A percentile compares a stretch with the other conserved stretches of the same genome.
Conservation (phyloP, 2,329 filamentous ascomycete genomes). For the Colletotrichum chlorophyti region DNA sequence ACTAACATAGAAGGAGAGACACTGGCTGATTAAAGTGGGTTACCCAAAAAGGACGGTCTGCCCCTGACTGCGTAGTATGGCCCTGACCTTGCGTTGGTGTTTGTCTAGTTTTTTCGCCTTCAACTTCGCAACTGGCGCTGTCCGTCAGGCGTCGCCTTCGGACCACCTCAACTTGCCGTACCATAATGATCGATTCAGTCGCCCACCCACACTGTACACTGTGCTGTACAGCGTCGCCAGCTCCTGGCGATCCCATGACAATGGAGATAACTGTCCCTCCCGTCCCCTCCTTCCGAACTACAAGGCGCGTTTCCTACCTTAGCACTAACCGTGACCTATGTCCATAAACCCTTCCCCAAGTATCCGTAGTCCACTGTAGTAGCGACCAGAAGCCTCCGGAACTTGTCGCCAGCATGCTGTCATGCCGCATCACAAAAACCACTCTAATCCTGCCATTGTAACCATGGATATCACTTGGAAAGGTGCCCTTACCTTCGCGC, state of each 20-base stretch:
- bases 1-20: neutral
- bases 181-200: too few relatives aligned
- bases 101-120: conserved; percentile 4
- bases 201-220: conserved; percentile 14
- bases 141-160: neutral
- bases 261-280: conserved; percentile 12
- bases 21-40: neutral
- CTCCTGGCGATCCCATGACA: conserved; percentile 22
- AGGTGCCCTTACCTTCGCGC: too few relatives aligned
- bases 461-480: neutral
- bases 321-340: conserved; percentile 3
- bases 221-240: conserved; percentile 4
- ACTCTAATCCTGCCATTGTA: neutral
- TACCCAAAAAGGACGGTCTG: neutral
- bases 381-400: neutral
- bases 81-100: neutral
- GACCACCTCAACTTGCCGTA: neutral
- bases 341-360: too few relatives aligned
- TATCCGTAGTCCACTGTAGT: neutral
- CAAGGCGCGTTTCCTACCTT: conserved; percentile 2
- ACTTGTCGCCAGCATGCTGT: conserved; percentile 5
- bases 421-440: conserved; percentile 8
- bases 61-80: too few relatives aligned
- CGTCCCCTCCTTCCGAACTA: neutral
- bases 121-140: too few relatives aligned